Conservation (phyloP, 768 basidiomycete species). For the Aureoboletus auriporus region DNA sequence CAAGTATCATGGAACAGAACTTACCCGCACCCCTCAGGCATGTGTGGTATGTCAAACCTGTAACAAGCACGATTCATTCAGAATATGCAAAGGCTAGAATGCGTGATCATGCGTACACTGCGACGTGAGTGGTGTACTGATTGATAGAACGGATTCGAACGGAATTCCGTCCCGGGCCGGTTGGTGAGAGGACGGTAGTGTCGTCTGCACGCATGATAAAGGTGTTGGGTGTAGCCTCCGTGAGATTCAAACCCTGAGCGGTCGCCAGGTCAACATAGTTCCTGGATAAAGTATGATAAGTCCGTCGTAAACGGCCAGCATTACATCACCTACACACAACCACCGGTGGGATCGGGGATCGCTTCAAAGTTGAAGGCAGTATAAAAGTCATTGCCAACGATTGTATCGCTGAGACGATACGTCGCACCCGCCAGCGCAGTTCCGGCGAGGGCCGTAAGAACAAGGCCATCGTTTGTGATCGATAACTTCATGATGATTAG, state of each 20-base stretch:
- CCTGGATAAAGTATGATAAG: slow-evolving; percentile 11
- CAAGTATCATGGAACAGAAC: background rate
- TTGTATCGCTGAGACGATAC: slow-evolving; percentile 25
- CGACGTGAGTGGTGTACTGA: slow-evolving; percentile 34
- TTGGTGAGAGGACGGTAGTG: slow-evolving; percentile 25
- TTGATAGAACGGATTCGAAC: slow-evolving; percentile 31
- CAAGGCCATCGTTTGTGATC: background rate
- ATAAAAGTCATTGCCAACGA: slow-evolving; percentile 31
- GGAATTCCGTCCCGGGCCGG: slow-evolving; percentile 33
- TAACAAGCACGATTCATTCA: background rate
- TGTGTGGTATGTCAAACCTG: slow-evolving; percentile 33
- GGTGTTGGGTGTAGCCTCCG: slow-evolving; percentile 21
- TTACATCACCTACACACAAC: slow-evolving; percentile 29
- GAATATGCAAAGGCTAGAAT: background rate
- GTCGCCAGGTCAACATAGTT: slow-evolving; percentile 31
- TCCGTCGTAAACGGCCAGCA: background rate
- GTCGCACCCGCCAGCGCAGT: slow-evolving; percentile 16
- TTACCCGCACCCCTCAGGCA: slow-evolving; percentile 35
- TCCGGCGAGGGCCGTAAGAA: slow-evolving; percentile 10
- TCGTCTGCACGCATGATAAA: slow-evolving; percentile 37
- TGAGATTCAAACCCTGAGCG: slow-evolving; percentile 26
- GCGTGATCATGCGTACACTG: slow-evolving; percentile 20
- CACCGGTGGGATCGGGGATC: slow-evolving; percentile 34
- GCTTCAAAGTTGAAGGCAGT: slow-evolving; percentile 30
- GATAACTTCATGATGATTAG: slow-evolving; percentile 15